A percentile compares a stretch with the other conserved stretches of the same genome.
Conservation (phyloP, 1,284 basidiomycete genomes). For the Laetiporus sulphureus region DNA sequence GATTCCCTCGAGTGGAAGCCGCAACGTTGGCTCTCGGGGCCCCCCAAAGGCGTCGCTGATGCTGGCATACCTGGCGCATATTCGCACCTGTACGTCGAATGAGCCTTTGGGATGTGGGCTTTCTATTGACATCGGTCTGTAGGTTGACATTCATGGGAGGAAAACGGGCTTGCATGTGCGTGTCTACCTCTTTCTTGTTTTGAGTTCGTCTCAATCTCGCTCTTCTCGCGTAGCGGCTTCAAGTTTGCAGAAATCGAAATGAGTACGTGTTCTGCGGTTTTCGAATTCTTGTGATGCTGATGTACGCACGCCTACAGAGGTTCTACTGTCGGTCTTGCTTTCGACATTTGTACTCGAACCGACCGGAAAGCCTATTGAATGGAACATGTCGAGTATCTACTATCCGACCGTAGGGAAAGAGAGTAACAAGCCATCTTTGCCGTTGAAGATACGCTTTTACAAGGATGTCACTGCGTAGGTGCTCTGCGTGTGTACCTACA, state of each 20-base stretch:
- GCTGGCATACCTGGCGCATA: slow-evolving; percentile 15
- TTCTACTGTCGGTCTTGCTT: slow-evolving; percentile 4
- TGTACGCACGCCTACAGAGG: background rate
- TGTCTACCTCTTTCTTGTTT: background rate
- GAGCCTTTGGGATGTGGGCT: no score
- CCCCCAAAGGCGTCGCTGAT: slow-evolving; percentile 8
- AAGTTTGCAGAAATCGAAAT: slow-evolving; percentile 30
- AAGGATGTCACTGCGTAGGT: no score
- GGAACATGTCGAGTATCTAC: slow-evolving; percentile 7
- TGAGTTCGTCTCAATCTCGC: background rate
- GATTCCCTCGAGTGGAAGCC: slow-evolving; percentile 19
- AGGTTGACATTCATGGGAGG: slow-evolving; percentile 31
- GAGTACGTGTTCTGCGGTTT: slow-evolving; percentile 20
- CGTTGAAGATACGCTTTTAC: slow-evolving; percentile 4
- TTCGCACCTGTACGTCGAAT: slow-evolving; percentile 15
- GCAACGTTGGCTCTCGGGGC: slow-evolving; percentile 14
- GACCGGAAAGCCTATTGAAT: slow-evolving; percentile 6
- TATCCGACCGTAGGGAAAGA: slow-evolving; percentile 8
- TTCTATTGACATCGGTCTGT: background rate
- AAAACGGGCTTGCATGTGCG: slow-evolving; percentile 27
- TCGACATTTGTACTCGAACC: slow-evolving; percentile 12
- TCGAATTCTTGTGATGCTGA: background rate
- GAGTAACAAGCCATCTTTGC: background rate
- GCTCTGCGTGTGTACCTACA: no score
- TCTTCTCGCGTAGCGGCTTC: slow-evolving; percentile 20